phyloP scores from a whole-genome alignment of 2,329 filamentous ascomycete species.

The Alternaria atra region DNA sequence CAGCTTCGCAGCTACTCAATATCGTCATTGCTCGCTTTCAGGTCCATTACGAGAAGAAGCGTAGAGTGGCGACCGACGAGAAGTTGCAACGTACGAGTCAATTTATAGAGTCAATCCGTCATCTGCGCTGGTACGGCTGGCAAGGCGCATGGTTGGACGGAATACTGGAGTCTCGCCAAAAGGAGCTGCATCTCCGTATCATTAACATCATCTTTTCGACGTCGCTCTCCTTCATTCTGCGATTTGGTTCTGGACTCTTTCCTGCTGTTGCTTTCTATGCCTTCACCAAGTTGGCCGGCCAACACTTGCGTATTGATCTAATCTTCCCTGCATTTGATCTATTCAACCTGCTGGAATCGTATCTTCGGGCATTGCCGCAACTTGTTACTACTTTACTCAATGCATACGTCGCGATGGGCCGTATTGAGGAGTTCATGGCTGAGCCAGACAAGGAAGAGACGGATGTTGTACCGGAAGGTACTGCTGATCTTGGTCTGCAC shows the following conservation, averaged over 20 bases:
- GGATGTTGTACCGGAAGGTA: constrained; percentile 50
- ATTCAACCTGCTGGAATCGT: constrained; percentile 77
- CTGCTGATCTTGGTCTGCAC: constrained; percentile 59
- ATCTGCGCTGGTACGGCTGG: constrained; percentile 84
- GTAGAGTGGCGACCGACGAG: constrained; percentile 77
- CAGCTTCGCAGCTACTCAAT: constrained; percentile 75
- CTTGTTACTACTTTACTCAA: constrained; percentile 81
- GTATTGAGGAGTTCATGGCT: constrained; percentile 86
- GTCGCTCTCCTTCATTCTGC: constrained; percentile 73
- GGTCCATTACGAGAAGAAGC: constrained; percentile 72
- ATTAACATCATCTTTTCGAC: constrained; percentile 70
- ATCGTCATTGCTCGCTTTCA: constrained; percentile 71
- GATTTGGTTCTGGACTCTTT: constrained; percentile 76
- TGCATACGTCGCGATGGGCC: constrained; percentile 79
- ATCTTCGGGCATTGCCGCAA: constrained; percentile 76
- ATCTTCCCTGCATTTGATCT: constrained; percentile 88
- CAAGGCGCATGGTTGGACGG: constrained; percentile 76
- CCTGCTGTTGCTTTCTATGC: constrained; percentile 83
- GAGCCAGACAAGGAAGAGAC: constrained; percentile 77
- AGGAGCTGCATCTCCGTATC: constrained; percentile 72
- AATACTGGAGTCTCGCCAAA: constrained; percentile 73
- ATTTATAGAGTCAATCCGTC: constrained; percentile 85
- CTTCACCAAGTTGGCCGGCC: constrained; percentile 76
- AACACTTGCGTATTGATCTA: constrained; percentile 77
- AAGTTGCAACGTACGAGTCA: constrained; percentile 84